Conservation (phyloP, 192 early-diverging fungal species). For the Umbelopsis vinacea region DNA sequence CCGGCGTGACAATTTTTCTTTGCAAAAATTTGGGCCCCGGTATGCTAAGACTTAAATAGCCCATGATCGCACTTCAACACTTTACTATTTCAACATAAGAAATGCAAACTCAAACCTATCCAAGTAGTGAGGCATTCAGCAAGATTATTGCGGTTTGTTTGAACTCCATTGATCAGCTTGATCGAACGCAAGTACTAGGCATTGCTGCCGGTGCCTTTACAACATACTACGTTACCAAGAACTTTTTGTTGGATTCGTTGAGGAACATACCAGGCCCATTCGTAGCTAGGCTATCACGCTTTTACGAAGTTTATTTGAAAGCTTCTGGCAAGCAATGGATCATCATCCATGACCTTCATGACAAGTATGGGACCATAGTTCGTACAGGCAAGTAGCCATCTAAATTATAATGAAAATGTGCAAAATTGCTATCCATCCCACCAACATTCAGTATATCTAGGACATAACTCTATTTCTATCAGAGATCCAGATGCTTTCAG, state of each 20-base stretch:
- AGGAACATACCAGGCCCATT: slow-evolving; percentile 8
- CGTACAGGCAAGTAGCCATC: background rate
- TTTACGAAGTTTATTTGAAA: background rate
- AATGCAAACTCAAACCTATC: background rate
- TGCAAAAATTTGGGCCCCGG: too few relatives aligned
- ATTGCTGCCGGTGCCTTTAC: background rate
- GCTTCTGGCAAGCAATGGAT: background rate
- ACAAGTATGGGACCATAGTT: slow-evolving; percentile 11
- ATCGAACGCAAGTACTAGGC: background rate
- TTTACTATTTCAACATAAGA: too few relatives aligned
- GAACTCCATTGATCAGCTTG: background rate
- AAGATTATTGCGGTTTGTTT: background rate
- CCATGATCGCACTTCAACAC: too few relatives aligned
- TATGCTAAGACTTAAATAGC: too few relatives aligned
- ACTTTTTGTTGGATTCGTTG: background rate
- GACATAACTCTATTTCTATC: background rate
- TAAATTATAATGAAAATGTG: background rate
- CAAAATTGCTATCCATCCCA: background rate
- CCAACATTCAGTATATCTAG: background rate
- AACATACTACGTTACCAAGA: background rate
- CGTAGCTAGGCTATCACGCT: background rate
- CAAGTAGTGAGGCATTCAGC: background rate
- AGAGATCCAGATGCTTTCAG: slow-evolving; percentile 9
- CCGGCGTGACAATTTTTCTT: too few relatives aligned
- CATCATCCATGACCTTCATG: background rate